Conservation (phyloP, 2,329 filamentous ascomycete genomes). For the Ceratocystis diversiconidia region DNA sequence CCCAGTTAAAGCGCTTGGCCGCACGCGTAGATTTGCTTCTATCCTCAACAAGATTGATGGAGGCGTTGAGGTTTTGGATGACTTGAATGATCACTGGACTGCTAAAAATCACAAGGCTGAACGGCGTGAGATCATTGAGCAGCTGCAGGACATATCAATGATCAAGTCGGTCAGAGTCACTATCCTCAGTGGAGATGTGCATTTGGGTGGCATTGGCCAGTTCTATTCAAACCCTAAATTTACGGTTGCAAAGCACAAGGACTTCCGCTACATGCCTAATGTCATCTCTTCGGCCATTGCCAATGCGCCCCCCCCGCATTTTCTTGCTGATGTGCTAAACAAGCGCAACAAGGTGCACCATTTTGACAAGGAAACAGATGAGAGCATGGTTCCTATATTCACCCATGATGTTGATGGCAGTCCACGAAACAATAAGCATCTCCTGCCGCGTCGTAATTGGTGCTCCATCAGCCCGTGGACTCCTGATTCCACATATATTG, state of each 20-base stretch:
- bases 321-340: conserved; percentile 84
- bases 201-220: conserved; percentile 80
- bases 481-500: conserved; percentile 60
- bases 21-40: conserved; percentile 63
- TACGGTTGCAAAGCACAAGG: conserved; percentile 65
- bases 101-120: conserved; percentile 89
- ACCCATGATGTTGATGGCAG: conserved; percentile 78
- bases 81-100: conserved; percentile 94
- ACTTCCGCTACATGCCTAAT: conserved; percentile 95
- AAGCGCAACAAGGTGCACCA: conserved; percentile 74
- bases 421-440: conserved; percentile 74
- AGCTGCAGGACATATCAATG: conserved; percentile 82
- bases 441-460: conserved; percentile 88
- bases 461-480: conserved; percentile 79
- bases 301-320: conserved; percentile 74
- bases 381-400: conserved; percentile 93
- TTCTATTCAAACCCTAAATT: conserved; percentile 88
- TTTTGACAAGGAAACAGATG: conserved; percentile 65
- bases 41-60: conserved; percentile 84
- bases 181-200: conserved; percentile 85
- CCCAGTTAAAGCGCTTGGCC: conserved; percentile 76
- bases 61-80: conserved; percentile 80
- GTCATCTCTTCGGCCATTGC: conserved; percentile 87
- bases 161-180: conserved; percentile 87
- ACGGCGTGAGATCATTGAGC: conserved; percentile 71